These are phyloP conservation scores for Stephanodiscus minutulus DNA, from an alignment of 108 stramenopile species.

Conservation along the genomic window DNA sequence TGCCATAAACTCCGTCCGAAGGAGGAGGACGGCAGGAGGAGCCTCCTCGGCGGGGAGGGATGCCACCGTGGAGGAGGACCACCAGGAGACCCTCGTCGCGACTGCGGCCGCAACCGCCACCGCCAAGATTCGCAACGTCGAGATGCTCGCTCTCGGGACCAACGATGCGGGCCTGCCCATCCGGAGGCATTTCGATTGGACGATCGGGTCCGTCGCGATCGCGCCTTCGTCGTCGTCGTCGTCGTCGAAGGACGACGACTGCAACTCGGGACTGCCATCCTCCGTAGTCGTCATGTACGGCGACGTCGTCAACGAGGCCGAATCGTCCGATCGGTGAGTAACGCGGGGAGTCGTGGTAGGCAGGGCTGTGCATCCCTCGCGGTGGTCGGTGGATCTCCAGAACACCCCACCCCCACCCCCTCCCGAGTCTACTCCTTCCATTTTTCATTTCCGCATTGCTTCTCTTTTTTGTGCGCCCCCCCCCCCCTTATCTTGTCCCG, in stretches of 20 bases:
- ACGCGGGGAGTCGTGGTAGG: not conserved
- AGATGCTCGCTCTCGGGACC: slow-evolving; percentile 48
- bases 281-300: slow-evolving; percentile 35
- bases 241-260: not conserved
- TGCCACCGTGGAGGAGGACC: not conserved
- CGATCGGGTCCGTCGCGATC: slow-evolving; percentile 23
- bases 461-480: too few species aligned
- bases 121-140: slow-evolving; percentile 38
- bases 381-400: not conserved
- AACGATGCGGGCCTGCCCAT: slow-evolving; percentile 42
- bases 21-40: not conserved
- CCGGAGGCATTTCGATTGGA: slow-evolving; percentile 48
- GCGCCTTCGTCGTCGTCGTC: not conserved
- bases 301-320: slow-evolving; percentile 23
- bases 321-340: slow-evolving; percentile 30
- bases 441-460: too few species aligned
- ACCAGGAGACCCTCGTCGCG: too few species aligned
- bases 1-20: slow-evolving; percentile 25
- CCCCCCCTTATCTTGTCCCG: not conserved
- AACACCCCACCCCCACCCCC: too few species aligned
- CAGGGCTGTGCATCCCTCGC: not conserved
- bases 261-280: not conserved
- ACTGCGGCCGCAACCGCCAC: not conserved
- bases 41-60: not conserved
- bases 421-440: too few species aligned